Evolutionary conservation across 805 yeast species (phyloP).

Genomic region (Kodamaea laetipori): DNA sequence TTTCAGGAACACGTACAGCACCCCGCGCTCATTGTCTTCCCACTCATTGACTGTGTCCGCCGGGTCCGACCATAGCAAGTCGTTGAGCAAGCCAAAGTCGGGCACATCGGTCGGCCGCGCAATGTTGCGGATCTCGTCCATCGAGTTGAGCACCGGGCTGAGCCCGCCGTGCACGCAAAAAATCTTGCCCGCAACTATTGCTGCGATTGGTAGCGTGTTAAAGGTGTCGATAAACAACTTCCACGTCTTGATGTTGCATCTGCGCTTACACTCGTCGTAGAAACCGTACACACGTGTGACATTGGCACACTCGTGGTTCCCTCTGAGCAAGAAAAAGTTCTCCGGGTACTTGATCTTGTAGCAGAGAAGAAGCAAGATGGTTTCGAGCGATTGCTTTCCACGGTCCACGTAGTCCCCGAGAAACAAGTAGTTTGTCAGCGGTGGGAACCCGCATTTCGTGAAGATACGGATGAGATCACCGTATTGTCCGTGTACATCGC

Average conservation of each 20-base stretch:
- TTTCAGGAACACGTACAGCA: constrained; percentile 75
- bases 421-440: constrained; percentile 86
- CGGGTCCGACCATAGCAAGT: constrained; percentile 82
- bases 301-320: constrained; percentile 97
- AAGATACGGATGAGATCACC: constrained; percentile 87
- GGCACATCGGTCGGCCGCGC: constrained; percentile 87
- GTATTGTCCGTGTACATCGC: constrained; percentile 97
- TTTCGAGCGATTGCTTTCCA: constrained; percentile 94
- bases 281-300: constrained; percentile 97
- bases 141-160: constrained; percentile 68
- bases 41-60: constrained; percentile 81
- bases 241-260: constrained; percentile 93
- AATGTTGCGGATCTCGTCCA: constrained; percentile 74
- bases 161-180: constrained; percentile 89
- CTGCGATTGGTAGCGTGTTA: constrained; percentile 93
- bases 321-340: constrained; percentile 87
- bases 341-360: constrained; percentile 97
- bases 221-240: constrained; percentile 91
- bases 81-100: constrained; percentile 76
- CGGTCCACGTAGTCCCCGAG: constrained; percentile 97
- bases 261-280: constrained; percentile 95
- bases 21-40: constrained; percentile 88
- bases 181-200: constrained; percentile 91
- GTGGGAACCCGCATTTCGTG: constrained; percentile 97
- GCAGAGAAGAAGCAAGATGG: constrained; percentile 82